A percentile compares a stretch with the other conserved stretches of the same genome.
phyloP scores from a whole-genome alignment of 2,329 filamentous ascomycete genomes.

The Aspergillus niger region DNA sequence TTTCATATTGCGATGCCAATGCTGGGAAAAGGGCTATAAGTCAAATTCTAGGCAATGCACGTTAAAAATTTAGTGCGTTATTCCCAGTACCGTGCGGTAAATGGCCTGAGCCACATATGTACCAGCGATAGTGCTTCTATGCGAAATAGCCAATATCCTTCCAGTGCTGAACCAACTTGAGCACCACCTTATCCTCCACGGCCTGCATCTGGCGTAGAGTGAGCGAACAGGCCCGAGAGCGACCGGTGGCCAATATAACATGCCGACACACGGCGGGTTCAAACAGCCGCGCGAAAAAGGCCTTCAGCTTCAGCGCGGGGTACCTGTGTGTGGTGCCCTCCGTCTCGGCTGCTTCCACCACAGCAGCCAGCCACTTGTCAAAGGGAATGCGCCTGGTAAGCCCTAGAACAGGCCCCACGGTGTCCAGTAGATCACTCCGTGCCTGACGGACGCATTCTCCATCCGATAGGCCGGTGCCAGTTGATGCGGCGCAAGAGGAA shows the following conservation, averaged over 20 bases:
- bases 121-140: not conserved
- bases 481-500: not conserved
- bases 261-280: not conserved
- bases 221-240: not conserved
- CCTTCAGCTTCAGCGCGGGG: not conserved
- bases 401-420: not conserved
- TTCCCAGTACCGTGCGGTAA: not conserved
- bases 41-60: no score
- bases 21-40: no score
- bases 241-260: not conserved
- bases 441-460: slow-evolving; percentile 11
- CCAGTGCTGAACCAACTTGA: not conserved
- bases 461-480: slow-evolving; percentile 2
- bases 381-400: not conserved
- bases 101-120: not conserved
- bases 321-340: not conserved
- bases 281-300: not conserved
- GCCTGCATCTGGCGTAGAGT: not conserved
- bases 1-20: no score
- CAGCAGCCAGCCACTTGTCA: not conserved
- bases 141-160: not conserved
- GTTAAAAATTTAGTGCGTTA: no score
- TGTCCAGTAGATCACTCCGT: slow-evolving; percentile 8
- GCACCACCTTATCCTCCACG: not conserved
- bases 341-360: not conserved